Evolutionary conservation across 352 stramenopile species (phyloP).

Genomic region (Hyaloperonospora arabidopsidis): DNA sequence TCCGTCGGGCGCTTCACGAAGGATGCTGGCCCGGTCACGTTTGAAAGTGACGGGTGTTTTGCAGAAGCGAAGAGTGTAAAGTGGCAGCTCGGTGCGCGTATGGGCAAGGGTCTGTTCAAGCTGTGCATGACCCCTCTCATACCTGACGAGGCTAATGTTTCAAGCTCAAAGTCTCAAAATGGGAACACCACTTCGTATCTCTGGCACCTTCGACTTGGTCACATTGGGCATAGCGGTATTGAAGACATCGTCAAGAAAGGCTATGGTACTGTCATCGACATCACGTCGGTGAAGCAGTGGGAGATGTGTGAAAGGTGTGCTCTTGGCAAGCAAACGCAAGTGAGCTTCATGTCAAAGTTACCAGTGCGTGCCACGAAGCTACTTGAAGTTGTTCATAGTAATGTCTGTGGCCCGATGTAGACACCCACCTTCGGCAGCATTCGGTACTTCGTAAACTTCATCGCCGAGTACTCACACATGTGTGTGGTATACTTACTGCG

Average conservation of each 20-base stretch:
- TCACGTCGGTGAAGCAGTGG: background rate
- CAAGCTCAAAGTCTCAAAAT: background rate
- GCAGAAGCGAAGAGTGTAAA: background rate
- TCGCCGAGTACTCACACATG: constrained; percentile 1
- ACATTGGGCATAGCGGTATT: background rate
- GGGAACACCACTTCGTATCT: too few species aligned
- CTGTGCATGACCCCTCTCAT: background rate
- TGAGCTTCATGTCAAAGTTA: background rate
- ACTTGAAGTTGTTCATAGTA: background rate
- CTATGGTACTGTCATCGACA: background rate
- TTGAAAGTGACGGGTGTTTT: background rate
- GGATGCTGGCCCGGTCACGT: background rate
- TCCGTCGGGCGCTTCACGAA: background rate
- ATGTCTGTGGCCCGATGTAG: constrained; percentile 7
- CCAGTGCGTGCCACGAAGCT: background rate
- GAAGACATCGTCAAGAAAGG: background rate
- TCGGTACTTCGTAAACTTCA: constrained; percentile 2
- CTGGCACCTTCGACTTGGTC: too few species aligned
- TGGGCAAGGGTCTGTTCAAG: background rate
- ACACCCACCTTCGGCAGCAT: constrained; percentile 3
- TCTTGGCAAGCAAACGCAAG: background rate
- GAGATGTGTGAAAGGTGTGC: background rate
- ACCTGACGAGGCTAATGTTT: background rate
- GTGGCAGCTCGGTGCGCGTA: background rate
- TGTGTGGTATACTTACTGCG: constrained; percentile 5